Evolutionary conservation across 2,329 filamentous ascomycete species (phyloP), one percentile per base, ranked within the genome.

Genomic region (Sporothrix luriei): DNA sequence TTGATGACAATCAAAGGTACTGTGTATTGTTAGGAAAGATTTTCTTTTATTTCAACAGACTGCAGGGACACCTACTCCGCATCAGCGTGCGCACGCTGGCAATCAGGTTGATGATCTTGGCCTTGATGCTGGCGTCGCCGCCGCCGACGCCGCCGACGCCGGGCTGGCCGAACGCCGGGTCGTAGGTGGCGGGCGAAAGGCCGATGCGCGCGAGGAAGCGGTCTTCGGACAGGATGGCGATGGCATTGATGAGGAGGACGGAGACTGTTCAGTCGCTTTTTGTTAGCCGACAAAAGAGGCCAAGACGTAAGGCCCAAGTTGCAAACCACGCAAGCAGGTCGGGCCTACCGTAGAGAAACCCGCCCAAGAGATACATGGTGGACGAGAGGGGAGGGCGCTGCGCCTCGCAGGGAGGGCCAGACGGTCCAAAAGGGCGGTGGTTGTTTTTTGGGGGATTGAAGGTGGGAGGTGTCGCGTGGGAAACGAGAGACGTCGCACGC

Each of bases 171-270:
- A 97, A 97, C 52, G 89, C 88, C 0, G 92, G 90, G 74, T 97
- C 93, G 75, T 85, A 84, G 33, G 87, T 84, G 66, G 85, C 82
- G 2, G 87, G 84, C 3, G 88, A 94, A 86, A 94, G 94, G 77
- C 94, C 94, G 77, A 97, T 93, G 80, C 92, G 88, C 69, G 90
- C 91, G 74, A 97, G 91, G 80, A 97, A 97, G 72, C 93, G 91
- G 82, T 97, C 93, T 87, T 97, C 94, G 75, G 93, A 97, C 74
- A 98, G 90, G 77, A 97, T 89, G 73, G 94, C 93, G 78, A 98
- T 90, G 74, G 93, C 92, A 81, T 99, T 99, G 81, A 95, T 89
- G 78, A 98, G 87, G 77, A 98, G 92, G 78, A 97, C 85, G 75
- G 88, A 86, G 74, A 94, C 91, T 93, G 76, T 26, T 54, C 5